phyloP scores from a whole-genome alignment of 2,329 filamentous ascomycete genomes.

The Colletotrichum orbiculare region DNA sequence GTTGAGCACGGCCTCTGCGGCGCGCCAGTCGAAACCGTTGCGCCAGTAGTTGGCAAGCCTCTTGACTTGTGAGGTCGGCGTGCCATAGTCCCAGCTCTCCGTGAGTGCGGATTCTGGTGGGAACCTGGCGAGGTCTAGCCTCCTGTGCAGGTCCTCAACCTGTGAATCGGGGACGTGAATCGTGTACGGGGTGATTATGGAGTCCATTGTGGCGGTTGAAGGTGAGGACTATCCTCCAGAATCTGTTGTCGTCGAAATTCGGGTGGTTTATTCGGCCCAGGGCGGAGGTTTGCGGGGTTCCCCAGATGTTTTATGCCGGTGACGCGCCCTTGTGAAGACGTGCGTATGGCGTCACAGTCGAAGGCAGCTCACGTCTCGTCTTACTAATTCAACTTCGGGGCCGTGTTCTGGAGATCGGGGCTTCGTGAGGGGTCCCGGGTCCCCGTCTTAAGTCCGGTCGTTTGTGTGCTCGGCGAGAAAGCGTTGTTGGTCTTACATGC shows the following conservation, averaged over 20 bases:
- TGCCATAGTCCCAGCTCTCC: conserved; percentile 47
- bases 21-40: conserved; percentile 71
- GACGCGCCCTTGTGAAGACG: conserved; percentile 14
- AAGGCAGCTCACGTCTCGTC: neutral
- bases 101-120: conserved; percentile 46
- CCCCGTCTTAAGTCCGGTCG: too few species aligned
- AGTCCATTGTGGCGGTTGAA: conserved; percentile 30
- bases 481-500: too few species aligned
- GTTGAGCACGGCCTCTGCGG: conserved; percentile 68
- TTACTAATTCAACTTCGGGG: neutral
- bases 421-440: too few species aligned
- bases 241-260: neutral
- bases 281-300: too few species aligned
- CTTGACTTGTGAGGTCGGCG: conserved; percentile 45
- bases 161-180: conserved; percentile 48
- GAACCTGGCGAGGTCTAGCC: conserved; percentile 45
- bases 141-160: conserved; percentile 45
- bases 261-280: neutral
- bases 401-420: too few species aligned
- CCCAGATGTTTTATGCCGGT: conserved; percentile 1
- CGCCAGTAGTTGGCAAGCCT: conserved; percentile 51
- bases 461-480: too few species aligned
- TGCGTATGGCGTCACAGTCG: conserved; percentile 25
- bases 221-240: neutral
- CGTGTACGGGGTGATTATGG: conserved; percentile 46